Evolutionary conservation across 257 asterid species (phyloP), one percentile per base, ranked within the genome.

Genomic region (Petrea volubilis): DNA sequence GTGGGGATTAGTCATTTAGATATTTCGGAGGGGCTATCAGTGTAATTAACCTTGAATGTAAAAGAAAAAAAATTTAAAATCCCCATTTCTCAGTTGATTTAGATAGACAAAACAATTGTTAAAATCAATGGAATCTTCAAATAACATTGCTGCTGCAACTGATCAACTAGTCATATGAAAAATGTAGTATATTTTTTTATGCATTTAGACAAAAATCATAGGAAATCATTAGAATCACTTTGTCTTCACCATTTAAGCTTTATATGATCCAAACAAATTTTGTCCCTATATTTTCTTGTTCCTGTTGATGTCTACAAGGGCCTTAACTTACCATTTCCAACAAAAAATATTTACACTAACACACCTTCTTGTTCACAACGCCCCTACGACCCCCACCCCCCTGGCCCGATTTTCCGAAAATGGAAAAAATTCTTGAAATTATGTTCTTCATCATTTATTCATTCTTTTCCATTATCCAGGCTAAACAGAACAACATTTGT

Each of bases 281-380:
- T 14, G 5, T 14, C 21, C 21, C 46, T 4, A 7, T 43, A 21
- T 72, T 62, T 63, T 72, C 66, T 73, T 73, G 78, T 55, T 64
- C 21, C 17, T 10, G 27, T 21, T 43, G 67, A 72, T 72, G 38
- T 53, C 7, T 24, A 40, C 67, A 15, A 64, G 40, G 72, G n/a
- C n/a, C 56, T 25, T 29, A 53, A 41, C 23, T 40, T 12, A 5
- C 5, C 1, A 46, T 24, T 9, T n/a, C 29, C 38, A 29, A 3
- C 17, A n/a, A n/a, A n/a, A n/a, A n/a, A n/a, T n/a, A n/a, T n/a
- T 24, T 2, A 17, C 18, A 38, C 43, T 8, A 7, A 57, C 59
- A 60, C 2, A 12, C 62, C 3, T 74, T 55, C 33, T 56, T 9
- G n/a, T 21, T 12, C 34, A 47, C 14, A 47, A 3, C 38, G 40